Conservation (phyloP, 1,284 basidiomycete species). For the Sporisorium sorghi region DNA sequence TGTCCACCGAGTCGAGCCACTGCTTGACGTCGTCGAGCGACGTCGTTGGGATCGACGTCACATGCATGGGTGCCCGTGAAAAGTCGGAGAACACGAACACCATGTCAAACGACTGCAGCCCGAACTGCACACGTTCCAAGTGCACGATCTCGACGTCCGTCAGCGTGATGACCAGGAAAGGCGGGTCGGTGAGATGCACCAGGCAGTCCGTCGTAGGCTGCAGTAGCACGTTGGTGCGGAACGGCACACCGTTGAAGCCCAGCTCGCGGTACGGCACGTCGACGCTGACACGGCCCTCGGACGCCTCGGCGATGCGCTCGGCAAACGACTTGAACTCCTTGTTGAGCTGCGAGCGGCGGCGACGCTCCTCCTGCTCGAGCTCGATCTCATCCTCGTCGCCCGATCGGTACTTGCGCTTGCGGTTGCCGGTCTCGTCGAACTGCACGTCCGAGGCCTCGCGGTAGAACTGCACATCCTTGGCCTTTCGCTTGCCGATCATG, state of each 20-base stretch:
- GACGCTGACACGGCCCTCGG: slow-evolving; percentile 84
- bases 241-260: slow-evolving; percentile 96
- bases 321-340: slow-evolving; percentile 95
- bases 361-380: slow-evolving; percentile 96
- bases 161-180: slow-evolving; percentile 94
- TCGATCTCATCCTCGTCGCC: slow-evolving; percentile 99
- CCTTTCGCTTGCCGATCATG: slow-evolving; percentile 98
- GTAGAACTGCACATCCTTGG: slow-evolving; percentile 98
- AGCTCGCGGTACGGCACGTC: slow-evolving; percentile 98
- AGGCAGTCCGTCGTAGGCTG: slow-evolving; percentile 98
- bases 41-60: slow-evolving; percentile 64
- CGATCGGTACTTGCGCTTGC: slow-evolving; percentile 95
- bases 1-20: slow-evolving; percentile 94
- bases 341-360: slow-evolving; percentile 87
- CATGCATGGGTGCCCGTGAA: slow-evolving; percentile 82
- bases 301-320: slow-evolving; percentile 88
- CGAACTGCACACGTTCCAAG: slow-evolving; percentile 95
- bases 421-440: slow-evolving; percentile 98
- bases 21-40: slow-evolving; percentile 68
- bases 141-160: slow-evolving; percentile 96
- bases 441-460: slow-evolving; percentile 97
- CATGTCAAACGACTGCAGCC: slow-evolving; percentile 96
- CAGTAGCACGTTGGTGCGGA: slow-evolving; percentile 91
- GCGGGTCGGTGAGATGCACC: slow-evolving; percentile 92
- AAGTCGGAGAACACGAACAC: slow-evolving; percentile 97